Conservation (phyloP, 2,329 filamentous ascomycete species). For the Trichoderma sp. region DNA sequence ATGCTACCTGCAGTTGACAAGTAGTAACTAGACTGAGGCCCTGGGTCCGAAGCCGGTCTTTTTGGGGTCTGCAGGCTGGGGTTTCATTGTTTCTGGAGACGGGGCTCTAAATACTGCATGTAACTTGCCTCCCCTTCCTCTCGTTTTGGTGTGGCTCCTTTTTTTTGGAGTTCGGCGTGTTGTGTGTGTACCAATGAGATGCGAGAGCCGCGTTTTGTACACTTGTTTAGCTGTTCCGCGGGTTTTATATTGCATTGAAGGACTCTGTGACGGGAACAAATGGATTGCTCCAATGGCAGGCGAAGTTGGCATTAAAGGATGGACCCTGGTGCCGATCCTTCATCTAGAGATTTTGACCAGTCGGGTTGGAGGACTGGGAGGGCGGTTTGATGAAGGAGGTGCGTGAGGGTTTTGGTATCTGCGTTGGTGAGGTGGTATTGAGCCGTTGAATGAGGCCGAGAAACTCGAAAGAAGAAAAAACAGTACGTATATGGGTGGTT, state of each 20-base stretch:
- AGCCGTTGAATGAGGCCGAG: background rate
- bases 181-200: background rate
- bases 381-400: background rate
- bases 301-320: background rate
- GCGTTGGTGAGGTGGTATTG: background rate
- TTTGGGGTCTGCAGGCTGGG: conserved; percentile 6
- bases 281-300: background rate
- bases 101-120: background rate
- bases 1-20: background rate
- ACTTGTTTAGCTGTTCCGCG: background rate
- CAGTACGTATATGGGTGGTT: background rate
- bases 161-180: background rate
- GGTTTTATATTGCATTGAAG: background rate
- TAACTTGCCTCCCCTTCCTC: background rate
- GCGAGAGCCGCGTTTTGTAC: background rate
- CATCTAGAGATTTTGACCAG: background rate
- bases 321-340: conserved; percentile 14
- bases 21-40: background rate
- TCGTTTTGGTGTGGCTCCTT: background rate
- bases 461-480: background rate
- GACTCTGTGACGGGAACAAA: background rate
- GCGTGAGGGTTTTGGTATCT: background rate
- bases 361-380: background rate
- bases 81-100: conserved; percentile 11
- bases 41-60: background rate